Evolutionary conservation across 805 yeast genomes (phyloP), one percentile per base, ranked within the genome.

Genomic region (Monosporozyma siamensis): DNA sequence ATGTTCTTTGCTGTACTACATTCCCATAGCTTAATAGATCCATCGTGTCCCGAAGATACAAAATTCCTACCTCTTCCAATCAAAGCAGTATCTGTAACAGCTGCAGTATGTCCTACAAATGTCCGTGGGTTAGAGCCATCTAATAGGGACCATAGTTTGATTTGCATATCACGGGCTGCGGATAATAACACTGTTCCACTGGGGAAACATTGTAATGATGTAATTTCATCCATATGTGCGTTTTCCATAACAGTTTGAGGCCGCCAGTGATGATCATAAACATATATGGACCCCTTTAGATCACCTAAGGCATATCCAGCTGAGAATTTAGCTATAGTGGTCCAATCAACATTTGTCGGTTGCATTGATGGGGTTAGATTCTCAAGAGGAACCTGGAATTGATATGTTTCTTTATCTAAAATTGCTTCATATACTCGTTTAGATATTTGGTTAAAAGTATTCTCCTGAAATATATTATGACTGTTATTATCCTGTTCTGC

Each of bases 51-150:
- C 9, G 78, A 64, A 6, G 81, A 71, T 15, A 81, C 47, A 45
- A 85, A 65, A 53, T 83, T 82, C 32, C 90, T 63, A 1, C 95
- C 94, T 14, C 74, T 63, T 0, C 78, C 88, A 15, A 83, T 62
- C 47, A 80, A 51, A 3, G 59, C 68, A 2, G 75, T 46, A 47
- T 68, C 80, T 2, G 75, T 72, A 10, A 80, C 64, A 11, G 69
- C 60, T 3, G 59, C 59, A 21, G 54, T 70, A 47, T 80, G 89
- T 4, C 74, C 75, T 3, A 45, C 44, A 48, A 81, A 69, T 0
- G 71, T 64, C 41, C 88, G 61, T 1, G 77, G 74, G 39, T 69
- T 68, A 0, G 68, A 45, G 0, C 78, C 78, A 42, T 67, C 69
- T 0, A 47, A 46, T 2, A 69, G 54, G 21, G 76, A 71, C 89